A percentile compares a stretch with the other conserved stretches of the same genome.
Evolutionary conservation across 768 basidiomycete genomes (phyloP).

Genomic region (Lactarius hatsudake): DNA sequence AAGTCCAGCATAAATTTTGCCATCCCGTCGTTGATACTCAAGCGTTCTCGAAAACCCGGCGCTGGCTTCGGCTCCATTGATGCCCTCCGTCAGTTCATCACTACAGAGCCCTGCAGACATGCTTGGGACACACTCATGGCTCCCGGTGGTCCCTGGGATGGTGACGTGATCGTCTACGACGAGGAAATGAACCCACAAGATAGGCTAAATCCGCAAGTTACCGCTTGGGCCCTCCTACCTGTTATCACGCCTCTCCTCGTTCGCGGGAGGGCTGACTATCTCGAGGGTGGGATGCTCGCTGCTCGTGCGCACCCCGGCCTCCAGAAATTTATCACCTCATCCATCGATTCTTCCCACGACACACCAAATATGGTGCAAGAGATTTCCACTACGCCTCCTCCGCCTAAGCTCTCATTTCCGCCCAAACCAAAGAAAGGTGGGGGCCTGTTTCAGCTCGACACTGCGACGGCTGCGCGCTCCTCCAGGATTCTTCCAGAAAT

Average conservation of each 20-base stretch:
- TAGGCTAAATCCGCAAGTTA: conserved; percentile 49
- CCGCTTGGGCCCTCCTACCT: conserved; percentile 69
- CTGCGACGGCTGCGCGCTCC: conserved; percentile 48
- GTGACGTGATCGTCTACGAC: conserved; percentile 72
- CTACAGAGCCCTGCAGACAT: conserved; percentile 68
- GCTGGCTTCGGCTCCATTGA: conserved; percentile 64
- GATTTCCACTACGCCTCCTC: conserved; percentile 13
- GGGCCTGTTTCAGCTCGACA: conserved; percentile 71
- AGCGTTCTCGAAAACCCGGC: conserved; percentile 72
- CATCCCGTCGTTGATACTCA: conserved; percentile 88
- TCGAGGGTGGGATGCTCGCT: conserved; percentile 66
- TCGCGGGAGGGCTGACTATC: conserved; percentile 57
- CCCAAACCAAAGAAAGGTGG: conserved; percentile 36
- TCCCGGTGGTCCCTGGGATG: conserved; percentile 59
- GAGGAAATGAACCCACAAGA: conserved; percentile 74
- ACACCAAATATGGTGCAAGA: conserved; percentile 23
- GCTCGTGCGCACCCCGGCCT: conserved; percentile 60
- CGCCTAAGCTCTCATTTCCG: conserved; percentile 24
- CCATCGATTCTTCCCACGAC: conserved; percentile 31
- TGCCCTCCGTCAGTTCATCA: conserved; percentile 76
- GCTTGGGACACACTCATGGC: conserved; percentile 66
- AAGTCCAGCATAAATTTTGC: conserved; percentile 75
- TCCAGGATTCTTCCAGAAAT: conserved; percentile 55
- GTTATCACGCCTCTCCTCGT: conserved; percentile 59
- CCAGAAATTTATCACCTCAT: conserved; percentile 47